Percentiles rank a stretch among this genome's conserved stretches.
Evolutionary conservation across 2,329 filamentous ascomycete genomes (phyloP).

Genomic region (Fusarium sp.): DNA sequence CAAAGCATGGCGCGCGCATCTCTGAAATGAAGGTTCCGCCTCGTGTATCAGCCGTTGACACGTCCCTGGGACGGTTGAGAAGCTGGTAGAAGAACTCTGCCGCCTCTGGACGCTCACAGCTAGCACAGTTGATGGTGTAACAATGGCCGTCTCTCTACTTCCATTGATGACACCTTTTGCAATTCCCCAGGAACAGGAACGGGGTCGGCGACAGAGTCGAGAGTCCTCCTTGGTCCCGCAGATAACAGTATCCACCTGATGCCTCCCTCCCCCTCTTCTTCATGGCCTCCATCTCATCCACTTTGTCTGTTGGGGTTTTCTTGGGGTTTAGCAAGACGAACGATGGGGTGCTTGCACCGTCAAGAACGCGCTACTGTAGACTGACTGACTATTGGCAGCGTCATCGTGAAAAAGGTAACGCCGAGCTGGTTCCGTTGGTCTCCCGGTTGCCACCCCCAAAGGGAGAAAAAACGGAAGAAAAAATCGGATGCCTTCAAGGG

Average conservation of each 20-base stretch:
- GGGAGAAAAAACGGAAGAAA: neutral
- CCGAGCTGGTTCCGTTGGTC: conserved; percentile 30
- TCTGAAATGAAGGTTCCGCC: conserved; percentile 21
- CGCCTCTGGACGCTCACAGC: neutral
- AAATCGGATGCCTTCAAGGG: neutral
- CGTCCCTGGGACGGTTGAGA: neutral
- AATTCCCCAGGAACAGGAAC: conserved; percentile 19
- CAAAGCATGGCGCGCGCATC: conserved; percentile 11
- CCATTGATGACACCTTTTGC: neutral
- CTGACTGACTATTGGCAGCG: conserved; percentile 26
- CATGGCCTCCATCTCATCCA: conserved; percentile 7
- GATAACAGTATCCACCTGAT: conserved; percentile 12
- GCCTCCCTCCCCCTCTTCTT: conserved; percentile 1
- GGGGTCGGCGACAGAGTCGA: conserved; percentile 35
- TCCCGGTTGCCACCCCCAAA: conserved; percentile 15
- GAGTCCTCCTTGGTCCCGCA: conserved; percentile 17
- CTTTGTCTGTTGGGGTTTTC: conserved; percentile 29
- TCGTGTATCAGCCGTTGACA: conserved; percentile 33
- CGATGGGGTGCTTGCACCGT: conserved; percentile 12
- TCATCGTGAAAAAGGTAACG: conserved; percentile 29
- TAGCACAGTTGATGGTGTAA: conserved; percentile 18
- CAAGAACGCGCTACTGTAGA: conserved; percentile 23
- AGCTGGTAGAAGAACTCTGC: neutral
- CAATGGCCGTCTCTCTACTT: conserved; percentile 26
- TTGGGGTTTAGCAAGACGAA: conserved; percentile 25